phyloP scores from a whole-genome alignment of 2,329 filamentous ascomycete genomes.

The Lecanosticta acicola region DNA sequence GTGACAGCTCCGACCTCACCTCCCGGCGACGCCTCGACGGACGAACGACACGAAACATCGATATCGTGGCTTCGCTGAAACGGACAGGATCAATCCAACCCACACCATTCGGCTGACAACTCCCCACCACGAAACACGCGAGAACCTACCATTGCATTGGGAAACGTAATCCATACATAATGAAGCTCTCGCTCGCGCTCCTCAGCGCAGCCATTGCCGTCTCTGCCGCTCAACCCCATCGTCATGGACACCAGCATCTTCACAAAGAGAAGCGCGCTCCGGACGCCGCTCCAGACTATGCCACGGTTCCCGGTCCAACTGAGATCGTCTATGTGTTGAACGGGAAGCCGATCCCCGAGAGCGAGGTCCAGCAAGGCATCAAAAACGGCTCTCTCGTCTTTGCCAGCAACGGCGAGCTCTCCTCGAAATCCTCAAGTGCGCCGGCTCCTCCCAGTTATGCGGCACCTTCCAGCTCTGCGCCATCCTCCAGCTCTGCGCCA shows the following conservation, averaged over 20 bases:
- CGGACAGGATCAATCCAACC: conserved; percentile 8
- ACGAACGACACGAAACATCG: conserved; percentile 4
- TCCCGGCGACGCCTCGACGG: neutral
- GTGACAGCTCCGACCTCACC: conserved; percentile 3
- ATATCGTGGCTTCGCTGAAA: conserved; percentile 24
- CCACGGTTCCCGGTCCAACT: conserved; percentile 56
- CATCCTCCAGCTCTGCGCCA: conserved; percentile 20
- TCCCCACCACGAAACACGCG: conserved; percentile 4
- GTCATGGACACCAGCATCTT: conserved; percentile 55
- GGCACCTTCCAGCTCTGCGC: conserved; percentile 26
- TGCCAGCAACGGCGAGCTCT: conserved; percentile 46
- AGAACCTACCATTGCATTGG: conserved; percentile 7
- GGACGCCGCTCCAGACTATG: conserved; percentile 39
- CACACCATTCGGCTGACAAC: conserved; percentile 15
- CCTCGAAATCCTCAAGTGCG: conserved; percentile 28
- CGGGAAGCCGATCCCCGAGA: conserved; percentile 54
- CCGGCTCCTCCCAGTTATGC: conserved; percentile 8
- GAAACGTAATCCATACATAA: conserved; percentile 19
- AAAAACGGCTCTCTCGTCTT: conserved; percentile 60
- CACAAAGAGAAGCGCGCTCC: conserved; percentile 53
- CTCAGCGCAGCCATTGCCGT: conserved; percentile 36
- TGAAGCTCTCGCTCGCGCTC: conserved; percentile 35
- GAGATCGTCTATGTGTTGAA: conserved; percentile 68
- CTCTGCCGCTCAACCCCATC: conserved; percentile 52
- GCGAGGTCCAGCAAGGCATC: conserved; percentile 67